Percentiles rank a stretch among this genome's conserved stretches.
phyloP scores from a whole-genome alignment of 2,329 filamentous ascomycete genomes.

The Scopulariopsis brevicaulis region DNA sequence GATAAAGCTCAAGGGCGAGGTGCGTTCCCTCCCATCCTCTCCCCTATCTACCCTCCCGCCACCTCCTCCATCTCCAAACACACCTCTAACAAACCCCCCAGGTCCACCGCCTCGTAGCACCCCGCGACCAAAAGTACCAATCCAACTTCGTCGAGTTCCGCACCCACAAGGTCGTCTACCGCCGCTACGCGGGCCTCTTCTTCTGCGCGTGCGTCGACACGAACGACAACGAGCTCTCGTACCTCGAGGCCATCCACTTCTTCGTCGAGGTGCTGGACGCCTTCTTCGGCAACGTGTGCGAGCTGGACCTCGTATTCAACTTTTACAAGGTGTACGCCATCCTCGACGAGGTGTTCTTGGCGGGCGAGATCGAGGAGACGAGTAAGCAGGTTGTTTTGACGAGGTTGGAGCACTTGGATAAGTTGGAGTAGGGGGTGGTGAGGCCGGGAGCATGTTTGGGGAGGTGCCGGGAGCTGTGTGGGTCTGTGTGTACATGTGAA shows the following conservation, averaged over 20 bases:
- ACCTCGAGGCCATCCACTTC: slow-evolving; percentile 96
- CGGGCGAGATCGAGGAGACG: slow-evolving; percentile 96
- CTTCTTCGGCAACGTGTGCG: slow-evolving; percentile 98
- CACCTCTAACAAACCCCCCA: slow-evolving; percentile 18
- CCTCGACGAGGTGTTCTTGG: slow-evolving; percentile 93
- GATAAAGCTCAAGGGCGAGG: slow-evolving; percentile 97
- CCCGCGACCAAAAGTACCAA: slow-evolving; percentile 97
- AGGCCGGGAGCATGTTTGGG: neutral
- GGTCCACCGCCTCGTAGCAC: slow-evolving; percentile 95
- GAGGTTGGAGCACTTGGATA: slow-evolving; percentile 87
- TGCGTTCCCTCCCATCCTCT: slow-evolving; percentile 23
- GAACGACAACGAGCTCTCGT: slow-evolving; percentile 96
- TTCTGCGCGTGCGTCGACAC: slow-evolving; percentile 99
- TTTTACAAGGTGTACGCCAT: slow-evolving; percentile 93
- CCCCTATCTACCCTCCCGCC: too few relatives aligned
- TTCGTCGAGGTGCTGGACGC: slow-evolving; percentile 98
- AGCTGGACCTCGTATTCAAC: slow-evolving; percentile 82
- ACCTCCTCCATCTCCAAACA: slow-evolving; percentile 3
- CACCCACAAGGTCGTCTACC: slow-evolving; percentile 93
- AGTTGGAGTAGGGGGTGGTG: slow-evolving; percentile 56
- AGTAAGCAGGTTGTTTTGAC: slow-evolving; percentile 97
- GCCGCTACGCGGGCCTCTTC: slow-evolving; percentile 94
- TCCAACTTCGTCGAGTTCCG: slow-evolving; percentile 98
- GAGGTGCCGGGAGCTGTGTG: neutral
- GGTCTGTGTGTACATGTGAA: neutral